Base-by-base conservation (phyloP, 139 green algal species). In the Chlamydomonas applanata region DNA sequence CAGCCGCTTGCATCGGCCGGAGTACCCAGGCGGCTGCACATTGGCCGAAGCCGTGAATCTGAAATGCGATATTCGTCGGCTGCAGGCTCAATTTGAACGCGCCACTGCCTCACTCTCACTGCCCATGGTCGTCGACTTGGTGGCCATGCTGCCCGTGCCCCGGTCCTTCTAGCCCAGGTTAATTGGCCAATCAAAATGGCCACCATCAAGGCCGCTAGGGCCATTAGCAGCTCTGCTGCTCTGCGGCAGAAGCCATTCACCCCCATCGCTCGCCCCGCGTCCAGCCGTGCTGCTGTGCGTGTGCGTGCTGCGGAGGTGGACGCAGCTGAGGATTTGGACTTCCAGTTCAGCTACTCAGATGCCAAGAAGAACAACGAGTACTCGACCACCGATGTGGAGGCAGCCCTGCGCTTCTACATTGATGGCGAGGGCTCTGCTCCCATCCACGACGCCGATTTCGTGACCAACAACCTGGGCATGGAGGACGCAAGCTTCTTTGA, bases 401-500 rank as follows among this genome's bases (percentile, higher is more conserved):
- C 73, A 29, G 81, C 81, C 0, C 22, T 86, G 46, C 44, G 44
- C 16, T 83, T 70, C 49, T 86, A 77, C 35, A 32, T 16, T 1
- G 69, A 74, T 33, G 78, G 72, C 20, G 76, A 79, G 34, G 81
- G 62, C 30, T 20, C 33, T 7, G 63, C 54, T 1, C 76, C 76
- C 1, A 32, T 7, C n/a, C 29, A 36, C 68, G 53, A 81, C 46
- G 61, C 57, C 4, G 75, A 81, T 44, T 72, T 73, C n/a, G 60
- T 81, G 49, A 74, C 62, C 57, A 82, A 82, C 53, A 25, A 63
- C 4, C 73, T 82, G 33, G 80, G 80, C 61, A 60, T 44, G 24
- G 80, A 86, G 72, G 80, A 86, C 52, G 80, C 80, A 27, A 72
- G 59, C 3, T 86, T 81, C 67, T 86, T 86, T 65, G 80, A 82